Evolutionary conservation across 2,329 filamentous ascomycete species (phyloP), one percentile per base, ranked within the genome.

Genomic region (Drechslera avenae): DNA sequence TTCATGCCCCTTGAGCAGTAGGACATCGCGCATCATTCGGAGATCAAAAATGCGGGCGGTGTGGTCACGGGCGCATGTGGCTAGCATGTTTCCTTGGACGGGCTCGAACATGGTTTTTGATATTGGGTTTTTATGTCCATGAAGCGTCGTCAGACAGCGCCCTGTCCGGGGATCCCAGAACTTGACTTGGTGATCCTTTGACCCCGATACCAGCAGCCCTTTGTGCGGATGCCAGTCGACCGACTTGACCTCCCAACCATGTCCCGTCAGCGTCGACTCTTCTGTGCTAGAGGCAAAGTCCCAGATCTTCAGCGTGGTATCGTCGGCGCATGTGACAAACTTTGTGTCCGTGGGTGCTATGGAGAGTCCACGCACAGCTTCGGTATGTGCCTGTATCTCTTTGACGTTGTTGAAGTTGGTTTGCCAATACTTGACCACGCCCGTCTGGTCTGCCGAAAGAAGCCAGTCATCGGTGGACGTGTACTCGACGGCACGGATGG

Each of bases 371-470:
- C 94, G 83, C 54, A 99, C 90, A 4, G 93, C 88, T 69, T 97
- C 91, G 40, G 85, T 85, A 70, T 97, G 94, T 5, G 91, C 94
- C 69, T 92, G 87, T 46, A 99, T 90, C 45, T 90, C 92, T 74
- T 97, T 91, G 52, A 97, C 91, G 67, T 97, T 97, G 81, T 99
- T 97, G 78, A 99, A 97, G 73, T 97, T 99, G 26, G 93, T 91
- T 73, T 97, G 91, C 90, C 93, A 97, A 77, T 99, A 99, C 77
- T 97, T 97, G 75, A 99, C 88, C 56, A 94, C 83, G 49, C 94
- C 94, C 63, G 94, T 91, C 73, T 97, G 92, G 70, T 97, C 94
- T 45, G 90, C 92, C 6, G 94, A 97, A 46, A 99, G 84, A 10
- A 99, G 81, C 93, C 94, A 99, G 76, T 99, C 94, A 69, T 96